These are phyloP conservation scores for Stephanocyclus meneghinianus DNA, from an alignment of 352 stramenopile species.

Conservation along the genomic window DNA sequence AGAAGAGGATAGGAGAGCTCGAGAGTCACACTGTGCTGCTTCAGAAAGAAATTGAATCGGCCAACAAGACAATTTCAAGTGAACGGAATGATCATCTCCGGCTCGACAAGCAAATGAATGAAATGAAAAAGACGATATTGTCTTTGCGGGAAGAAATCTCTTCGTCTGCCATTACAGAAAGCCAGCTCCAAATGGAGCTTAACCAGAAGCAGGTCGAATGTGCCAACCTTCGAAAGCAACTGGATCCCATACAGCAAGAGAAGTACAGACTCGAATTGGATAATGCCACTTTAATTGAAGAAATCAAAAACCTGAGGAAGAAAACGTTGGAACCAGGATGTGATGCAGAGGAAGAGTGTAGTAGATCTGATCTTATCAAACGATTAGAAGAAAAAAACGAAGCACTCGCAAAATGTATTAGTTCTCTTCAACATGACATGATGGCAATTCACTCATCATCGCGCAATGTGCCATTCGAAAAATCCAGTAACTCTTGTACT, in stretches of 20 bases:
- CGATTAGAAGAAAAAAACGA: slow-evolving; percentile 25
- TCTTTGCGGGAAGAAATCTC: slow-evolving; percentile 37
- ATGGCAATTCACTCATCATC: slow-evolving; percentile 7
- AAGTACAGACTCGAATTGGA: slow-evolving; percentile 37
- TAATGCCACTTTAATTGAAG: slow-evolving; percentile 19
- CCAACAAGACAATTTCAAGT: slow-evolving; percentile 4
- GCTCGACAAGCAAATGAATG: slow-evolving; percentile 13
- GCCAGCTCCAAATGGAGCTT: slow-evolving; percentile 28
- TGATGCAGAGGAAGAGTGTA: background rate
- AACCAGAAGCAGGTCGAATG: slow-evolving; percentile 22
- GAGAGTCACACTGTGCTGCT: slow-evolving; percentile 24
- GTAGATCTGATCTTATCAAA: background rate
- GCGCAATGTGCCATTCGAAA: background rate
- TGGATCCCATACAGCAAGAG: slow-evolving; percentile 28
- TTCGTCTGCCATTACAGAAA: slow-evolving; percentile 21
- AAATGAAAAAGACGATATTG: slow-evolving; percentile 25
- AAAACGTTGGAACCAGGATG: background rate
- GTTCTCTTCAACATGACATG: slow-evolving; percentile 20
- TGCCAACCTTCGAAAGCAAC: slow-evolving; percentile 7
- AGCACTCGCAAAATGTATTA: slow-evolving; percentile 16
- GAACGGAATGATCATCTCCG: slow-evolving; percentile 14
- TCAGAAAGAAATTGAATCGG: slow-evolving; percentile 2
- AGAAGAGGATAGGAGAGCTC: slow-evolving; percentile 13
- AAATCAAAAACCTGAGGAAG: slow-evolving; percentile 25
- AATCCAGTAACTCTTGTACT: background rate